Evolutionary conservation across 768 basidiomycete species (phyloP).

Genomic region (Phlebiopsis gigantea): DNA sequence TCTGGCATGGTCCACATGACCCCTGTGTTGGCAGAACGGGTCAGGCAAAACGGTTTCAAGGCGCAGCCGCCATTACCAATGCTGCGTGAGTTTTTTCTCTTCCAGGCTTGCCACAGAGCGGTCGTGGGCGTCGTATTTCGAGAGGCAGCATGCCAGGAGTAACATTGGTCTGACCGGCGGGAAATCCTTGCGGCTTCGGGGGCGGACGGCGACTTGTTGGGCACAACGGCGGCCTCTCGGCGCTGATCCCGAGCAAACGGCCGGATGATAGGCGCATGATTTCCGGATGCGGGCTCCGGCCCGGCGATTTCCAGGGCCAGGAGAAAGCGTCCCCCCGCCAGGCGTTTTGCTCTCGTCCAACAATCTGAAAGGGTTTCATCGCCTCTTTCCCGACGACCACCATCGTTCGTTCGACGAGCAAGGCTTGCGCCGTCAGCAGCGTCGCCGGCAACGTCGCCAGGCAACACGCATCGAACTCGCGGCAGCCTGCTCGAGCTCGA

Average conservation of each 20-base stretch:
- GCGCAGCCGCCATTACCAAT: neutral
- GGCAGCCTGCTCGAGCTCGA: neutral
- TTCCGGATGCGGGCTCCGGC: neutral
- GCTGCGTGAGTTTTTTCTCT: too few relatives aligned
- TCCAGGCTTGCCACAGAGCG: neutral
- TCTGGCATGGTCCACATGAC: neutral
- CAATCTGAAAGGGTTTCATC: neutral
- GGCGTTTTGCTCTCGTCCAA: neutral
- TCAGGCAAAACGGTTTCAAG: neutral
- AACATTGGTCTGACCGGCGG: neutral
- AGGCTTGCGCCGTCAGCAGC: slow-evolving; percentile 4
- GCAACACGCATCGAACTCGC: neutral
- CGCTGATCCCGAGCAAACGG: neutral
- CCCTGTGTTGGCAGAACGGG: neutral
- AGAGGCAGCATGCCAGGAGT: neutral
- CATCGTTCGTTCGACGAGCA: slow-evolving; percentile 8
- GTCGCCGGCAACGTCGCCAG: neutral
- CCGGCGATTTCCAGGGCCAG: neutral
- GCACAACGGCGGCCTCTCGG: neutral
- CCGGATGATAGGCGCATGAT: slow-evolving; percentile 4
- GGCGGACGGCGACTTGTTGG: neutral
- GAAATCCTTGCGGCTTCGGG: slow-evolving; percentile 1
- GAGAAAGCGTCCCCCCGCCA: too few relatives aligned
- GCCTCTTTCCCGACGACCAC: slow-evolving; percentile 9
- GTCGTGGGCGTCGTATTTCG: neutral